These are phyloP conservation scores for Boletellus sp. DNA, from an alignment of 768 basidiomycete genomes.

Conservation along the genomic window DNA sequence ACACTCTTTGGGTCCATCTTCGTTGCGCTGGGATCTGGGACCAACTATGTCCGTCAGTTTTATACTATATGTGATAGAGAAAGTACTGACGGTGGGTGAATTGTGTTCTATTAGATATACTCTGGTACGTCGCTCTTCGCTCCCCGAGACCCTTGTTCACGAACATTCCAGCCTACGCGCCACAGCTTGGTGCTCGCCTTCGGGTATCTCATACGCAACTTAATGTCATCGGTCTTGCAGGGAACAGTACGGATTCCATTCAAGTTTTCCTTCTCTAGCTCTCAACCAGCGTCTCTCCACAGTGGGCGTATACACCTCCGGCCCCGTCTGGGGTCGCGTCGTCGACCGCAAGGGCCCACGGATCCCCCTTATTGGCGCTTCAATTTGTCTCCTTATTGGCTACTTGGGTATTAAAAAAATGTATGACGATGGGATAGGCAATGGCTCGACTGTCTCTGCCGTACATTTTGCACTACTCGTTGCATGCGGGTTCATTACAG, in stretches of 20 bases:
- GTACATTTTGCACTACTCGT: conserved; percentile 51
- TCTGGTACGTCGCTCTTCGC: conserved; percentile 20
- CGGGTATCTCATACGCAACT: conserved; percentile 75
- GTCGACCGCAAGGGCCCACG: conserved; percentile 74
- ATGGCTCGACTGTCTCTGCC: conserved; percentile 35
- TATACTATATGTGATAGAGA: not conserved
- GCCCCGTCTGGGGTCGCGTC: conserved; percentile 76
- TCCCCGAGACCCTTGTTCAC: not conserved
- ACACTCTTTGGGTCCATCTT: conserved; percentile 55
- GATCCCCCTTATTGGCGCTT: conserved; percentile 57
- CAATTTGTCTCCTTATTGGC: conserved; percentile 59
- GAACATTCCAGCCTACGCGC: conserved; percentile 64
- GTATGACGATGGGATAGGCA: conserved; percentile 52
- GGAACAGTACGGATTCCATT: conserved; percentile 58
- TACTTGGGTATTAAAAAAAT: conserved; percentile 72
- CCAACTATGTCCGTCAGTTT: conserved; percentile 61
- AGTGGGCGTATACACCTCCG: conserved; percentile 77
- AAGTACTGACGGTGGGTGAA: not conserved
- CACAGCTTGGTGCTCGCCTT: conserved; percentile 78
- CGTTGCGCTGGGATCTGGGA: conserved; percentile 62
- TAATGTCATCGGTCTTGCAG: conserved; percentile 77
- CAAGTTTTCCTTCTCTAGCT: not conserved
- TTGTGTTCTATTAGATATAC: conserved; percentile 19
- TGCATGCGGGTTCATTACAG: conserved; percentile 66
- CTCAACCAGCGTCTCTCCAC: not conserved